Percentiles rank a stretch among this genome's conserved stretches.
Conservation (phyloP, 371 early-diverging fungal species). For the Mucor lusitanicus region DNA sequence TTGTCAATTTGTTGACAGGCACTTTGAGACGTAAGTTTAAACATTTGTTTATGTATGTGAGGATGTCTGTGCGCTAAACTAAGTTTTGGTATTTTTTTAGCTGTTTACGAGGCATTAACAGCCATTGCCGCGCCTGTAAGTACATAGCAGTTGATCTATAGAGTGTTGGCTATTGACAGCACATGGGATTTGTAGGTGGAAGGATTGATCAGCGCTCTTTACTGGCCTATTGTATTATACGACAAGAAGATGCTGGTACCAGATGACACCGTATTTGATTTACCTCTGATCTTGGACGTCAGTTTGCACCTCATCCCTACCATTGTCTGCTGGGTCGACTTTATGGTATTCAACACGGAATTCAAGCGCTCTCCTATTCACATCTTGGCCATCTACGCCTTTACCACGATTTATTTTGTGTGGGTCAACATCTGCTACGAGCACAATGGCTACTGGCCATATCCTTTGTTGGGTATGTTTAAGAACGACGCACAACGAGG, state of each 20-base stretch:
- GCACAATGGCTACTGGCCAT: conserved; percentile 22
- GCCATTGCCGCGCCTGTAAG: conserved; percentile 30
- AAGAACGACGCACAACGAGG: conserved; percentile 11
- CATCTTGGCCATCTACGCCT: conserved; percentile 18
- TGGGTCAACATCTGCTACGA: conserved; percentile 22
- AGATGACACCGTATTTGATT: conserved; percentile 5
- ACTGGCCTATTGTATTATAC: conserved; percentile 29
- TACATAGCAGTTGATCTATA: not conserved
- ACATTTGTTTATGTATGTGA: not conserved
- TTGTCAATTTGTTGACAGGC: not conserved
- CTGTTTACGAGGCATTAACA: conserved; percentile 13
- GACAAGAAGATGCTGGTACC: conserved; percentile 21
- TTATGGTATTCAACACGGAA: conserved; percentile 16
- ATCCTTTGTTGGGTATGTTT: conserved; percentile 23
- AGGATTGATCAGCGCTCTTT: conserved; percentile 24
- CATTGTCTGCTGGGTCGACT: conserved; percentile 16
- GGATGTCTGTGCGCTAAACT: not conserved
- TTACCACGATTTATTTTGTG: conserved; percentile 14
- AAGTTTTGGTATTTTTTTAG: not conserved
- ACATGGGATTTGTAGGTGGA: conserved; percentile 15
- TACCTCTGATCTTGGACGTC: conserved; percentile 20
- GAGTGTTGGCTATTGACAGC: not conserved
- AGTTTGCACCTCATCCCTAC: conserved; percentile 21
- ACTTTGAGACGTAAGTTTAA: conserved; percentile 1
- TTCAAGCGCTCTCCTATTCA: conserved; percentile 19